Conservation (phyloP, 805 yeast genomes). For the Blastobotrys mokoenaii region DNA sequence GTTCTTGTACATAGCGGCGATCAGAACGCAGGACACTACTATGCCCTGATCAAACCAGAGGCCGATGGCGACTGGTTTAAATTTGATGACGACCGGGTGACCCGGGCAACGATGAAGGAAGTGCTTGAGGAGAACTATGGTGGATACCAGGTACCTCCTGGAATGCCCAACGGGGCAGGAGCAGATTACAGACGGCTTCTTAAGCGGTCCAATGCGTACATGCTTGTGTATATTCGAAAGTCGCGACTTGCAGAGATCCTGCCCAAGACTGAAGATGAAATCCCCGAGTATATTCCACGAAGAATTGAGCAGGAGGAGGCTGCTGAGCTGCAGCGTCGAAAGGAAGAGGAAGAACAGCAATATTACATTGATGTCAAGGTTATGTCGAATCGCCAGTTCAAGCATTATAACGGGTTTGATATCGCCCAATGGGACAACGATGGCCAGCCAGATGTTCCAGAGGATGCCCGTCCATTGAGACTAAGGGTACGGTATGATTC, state of each 20-base stretch:
- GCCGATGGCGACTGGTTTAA: constrained; percentile 68
- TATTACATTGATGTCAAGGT: constrained; percentile 50
- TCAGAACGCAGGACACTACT: constrained; percentile 92
- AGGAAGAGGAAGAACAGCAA: constrained; percentile 66
- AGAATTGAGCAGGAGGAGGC: constrained; percentile 57
- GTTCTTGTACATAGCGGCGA: constrained; percentile 96
- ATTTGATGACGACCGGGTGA: constrained; percentile 93
- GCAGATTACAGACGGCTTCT: constrained; percentile 34
- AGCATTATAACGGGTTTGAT: constrained; percentile 65
- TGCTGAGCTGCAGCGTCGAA: constrained; percentile 44
- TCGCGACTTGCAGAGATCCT: constrained; percentile 48
- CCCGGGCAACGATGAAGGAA: constrained; percentile 73
- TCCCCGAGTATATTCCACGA: constrained; percentile 61
- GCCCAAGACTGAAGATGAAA: constrained; percentile 43
- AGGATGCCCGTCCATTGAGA: constrained; percentile 39
- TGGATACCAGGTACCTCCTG: constrained; percentile 35
- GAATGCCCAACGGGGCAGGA: constrained; percentile 2
- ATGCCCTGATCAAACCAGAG: constrained; percentile 83
- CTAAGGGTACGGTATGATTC: constrained; percentile 51
- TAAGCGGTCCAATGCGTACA: constrained; percentile 87
- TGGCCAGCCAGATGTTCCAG: constrained; percentile 18
- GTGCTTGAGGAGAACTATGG: constrained; percentile 94
- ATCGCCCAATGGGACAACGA: constrained; percentile 52
- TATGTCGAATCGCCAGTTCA: constrained; percentile 46
- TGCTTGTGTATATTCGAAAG: constrained; percentile 86